A percentile compares a stretch with the other conserved stretches of the same genome.
Evolutionary conservation across 2,329 filamentous ascomycete species (phyloP).

Genomic region (Calycina marina): DNA sequence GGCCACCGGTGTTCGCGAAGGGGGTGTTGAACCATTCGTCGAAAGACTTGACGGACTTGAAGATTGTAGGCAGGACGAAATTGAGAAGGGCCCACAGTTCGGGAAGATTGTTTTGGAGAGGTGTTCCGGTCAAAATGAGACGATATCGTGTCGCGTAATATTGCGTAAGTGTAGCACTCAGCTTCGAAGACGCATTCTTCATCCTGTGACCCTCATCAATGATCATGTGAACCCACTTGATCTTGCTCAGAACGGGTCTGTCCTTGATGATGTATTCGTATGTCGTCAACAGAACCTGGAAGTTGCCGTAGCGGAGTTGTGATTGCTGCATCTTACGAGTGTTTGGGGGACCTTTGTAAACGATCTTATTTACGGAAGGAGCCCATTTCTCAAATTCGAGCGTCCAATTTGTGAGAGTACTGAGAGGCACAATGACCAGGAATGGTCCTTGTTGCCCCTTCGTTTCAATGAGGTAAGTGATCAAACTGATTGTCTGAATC

Average conservation of each 20-base stretch:
- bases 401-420: slow-evolving; percentile 97
- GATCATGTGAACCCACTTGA: slow-evolving; percentile 99
- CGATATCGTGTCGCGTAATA: slow-evolving; percentile 94
- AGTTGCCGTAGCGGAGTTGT: slow-evolving; percentile 83
- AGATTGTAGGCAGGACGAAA: slow-evolving; percentile 94
- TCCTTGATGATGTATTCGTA: slow-evolving; percentile 99
- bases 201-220: slow-evolving; percentile 98
- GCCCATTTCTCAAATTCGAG: slow-evolving; percentile 99
- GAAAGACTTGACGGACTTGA: slow-evolving; percentile 97
- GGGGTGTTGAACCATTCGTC: slow-evolving; percentile 99
- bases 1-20: slow-evolving; percentile 92
- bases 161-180: slow-evolving; percentile 84
- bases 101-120: slow-evolving; percentile 89
- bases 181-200: slow-evolving; percentile 96
- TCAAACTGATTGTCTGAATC: slow-evolving; percentile 94
- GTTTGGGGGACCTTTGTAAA: slow-evolving; percentile 92
- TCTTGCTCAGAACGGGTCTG: slow-evolving; percentile 84
- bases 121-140: slow-evolving; percentile 92
- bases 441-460: slow-evolving; percentile 88
- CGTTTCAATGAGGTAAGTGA: slow-evolving; percentile 92
- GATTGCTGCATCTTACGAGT: slow-evolving; percentile 82
- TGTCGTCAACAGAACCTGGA: slow-evolving; percentile 92
- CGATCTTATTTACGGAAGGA: slow-evolving; percentile 68
- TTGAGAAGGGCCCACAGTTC: slow-evolving; percentile 98
- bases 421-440: slow-evolving; percentile 90